These are phyloP conservation scores for Pinus albicaulis DNA, from an alignment of 75 land plant genomes.

Conservation along the genomic window DNA sequence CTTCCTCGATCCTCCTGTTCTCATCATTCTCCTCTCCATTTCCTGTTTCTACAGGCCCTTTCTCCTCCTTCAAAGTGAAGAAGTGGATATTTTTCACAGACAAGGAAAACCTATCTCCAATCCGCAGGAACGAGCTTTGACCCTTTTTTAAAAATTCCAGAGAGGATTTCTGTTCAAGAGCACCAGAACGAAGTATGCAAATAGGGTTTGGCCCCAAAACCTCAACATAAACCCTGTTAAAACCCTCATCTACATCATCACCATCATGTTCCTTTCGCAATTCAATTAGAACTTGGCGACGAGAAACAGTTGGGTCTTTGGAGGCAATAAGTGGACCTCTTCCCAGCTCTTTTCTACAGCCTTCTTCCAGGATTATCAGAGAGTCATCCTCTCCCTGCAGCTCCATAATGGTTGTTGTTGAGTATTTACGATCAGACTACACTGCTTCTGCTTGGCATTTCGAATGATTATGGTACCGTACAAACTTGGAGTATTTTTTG, in stretches of 20 bases:
- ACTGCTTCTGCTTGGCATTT: too few relatives aligned
- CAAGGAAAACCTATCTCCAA: constrained; percentile 39
- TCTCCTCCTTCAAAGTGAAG: constrained; percentile 19
- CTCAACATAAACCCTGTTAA: constrained; percentile 20
- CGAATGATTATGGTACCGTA: too few relatives aligned
- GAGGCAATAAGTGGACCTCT: constrained; percentile 13
- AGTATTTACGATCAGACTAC: too few relatives aligned
- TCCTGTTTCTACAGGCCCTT: neutral
- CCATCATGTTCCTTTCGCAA: neutral
- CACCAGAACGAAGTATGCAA: constrained; percentile 14
- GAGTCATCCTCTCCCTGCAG: too few relatives aligned
- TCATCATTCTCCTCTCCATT: constrained; percentile 10
- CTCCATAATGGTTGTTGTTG: too few relatives aligned
- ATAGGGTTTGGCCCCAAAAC: constrained; percentile 51
- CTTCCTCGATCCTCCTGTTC: constrained; percentile 10
- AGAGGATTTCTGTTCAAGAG: neutral
- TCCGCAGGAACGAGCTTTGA: constrained; percentile 24
- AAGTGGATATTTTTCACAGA: constrained; percentile 28
- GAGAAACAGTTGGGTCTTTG: constrained; percentile 40
- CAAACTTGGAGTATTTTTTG: too few relatives aligned
- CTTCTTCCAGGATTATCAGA: too few relatives aligned
- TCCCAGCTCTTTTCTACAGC: constrained; percentile 16
- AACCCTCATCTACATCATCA: neutral
- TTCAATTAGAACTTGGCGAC: constrained; percentile 35
- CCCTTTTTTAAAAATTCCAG: constrained; percentile 14